These are phyloP conservation scores for Serendipita sp. DNA, from an alignment of 768 basidiomycete genomes.

Conservation along the genomic window DNA sequence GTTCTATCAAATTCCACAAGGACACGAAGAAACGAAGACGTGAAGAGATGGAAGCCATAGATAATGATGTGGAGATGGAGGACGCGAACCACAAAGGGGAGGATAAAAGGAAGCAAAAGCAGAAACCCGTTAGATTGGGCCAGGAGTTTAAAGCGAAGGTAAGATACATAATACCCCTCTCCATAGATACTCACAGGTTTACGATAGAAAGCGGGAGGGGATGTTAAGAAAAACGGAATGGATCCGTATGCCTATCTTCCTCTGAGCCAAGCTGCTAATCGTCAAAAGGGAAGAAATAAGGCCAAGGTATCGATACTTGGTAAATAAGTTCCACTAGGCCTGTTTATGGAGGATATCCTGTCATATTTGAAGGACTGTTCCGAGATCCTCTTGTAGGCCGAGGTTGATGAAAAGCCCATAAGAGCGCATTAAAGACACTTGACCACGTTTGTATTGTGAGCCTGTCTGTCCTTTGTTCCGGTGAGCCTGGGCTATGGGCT, in stretches of 20 bases:
- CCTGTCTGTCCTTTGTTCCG: too few relatives aligned
- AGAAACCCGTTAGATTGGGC: slow-evolving; percentile 47
- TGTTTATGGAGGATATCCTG: not conserved
- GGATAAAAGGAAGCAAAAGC: slow-evolving; percentile 24
- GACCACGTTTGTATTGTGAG: too few relatives aligned
- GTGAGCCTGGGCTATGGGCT: too few relatives aligned
- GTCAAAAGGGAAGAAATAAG: slow-evolving; percentile 25
- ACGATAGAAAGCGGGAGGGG: slow-evolving; percentile 79
- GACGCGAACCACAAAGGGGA: slow-evolving; percentile 28
- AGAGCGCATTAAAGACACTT: too few relatives aligned
- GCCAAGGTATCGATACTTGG: slow-evolving; percentile 3
- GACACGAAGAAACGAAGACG: slow-evolving; percentile 86
- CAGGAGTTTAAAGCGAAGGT: slow-evolving; percentile 96
- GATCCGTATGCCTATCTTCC: slow-evolving; percentile 94
- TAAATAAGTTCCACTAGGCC: not conserved
- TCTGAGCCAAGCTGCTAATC: slow-evolving; percentile 68
- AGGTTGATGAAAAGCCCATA: too few relatives aligned
- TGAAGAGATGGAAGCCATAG: slow-evolving; percentile 36
- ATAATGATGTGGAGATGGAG: slow-evolving; percentile 54
- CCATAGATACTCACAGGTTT: slow-evolving; percentile 9
- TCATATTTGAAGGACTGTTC: not conserved
- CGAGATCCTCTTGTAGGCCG: too few relatives aligned
- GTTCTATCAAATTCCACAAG: slow-evolving; percentile 88
- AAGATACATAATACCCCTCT: slow-evolving; percentile 16
- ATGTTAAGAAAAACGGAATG: slow-evolving; percentile 69